These are phyloP conservation scores for Naganishia randhawae DNA, from an alignment of 768 basidiomycete species.

Conservation along the genomic window DNA sequence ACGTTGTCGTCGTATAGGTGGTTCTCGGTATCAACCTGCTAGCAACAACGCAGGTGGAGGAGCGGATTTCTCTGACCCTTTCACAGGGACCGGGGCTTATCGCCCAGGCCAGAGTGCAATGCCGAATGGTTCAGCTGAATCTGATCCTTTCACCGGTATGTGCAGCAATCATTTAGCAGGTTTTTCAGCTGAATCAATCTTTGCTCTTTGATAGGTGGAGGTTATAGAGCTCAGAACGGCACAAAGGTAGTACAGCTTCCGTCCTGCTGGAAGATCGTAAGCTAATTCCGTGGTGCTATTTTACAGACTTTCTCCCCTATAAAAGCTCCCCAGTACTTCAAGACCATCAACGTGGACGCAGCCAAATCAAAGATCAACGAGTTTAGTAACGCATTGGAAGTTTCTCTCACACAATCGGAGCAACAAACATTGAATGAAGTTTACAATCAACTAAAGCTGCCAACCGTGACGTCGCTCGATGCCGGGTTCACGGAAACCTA, in stretches of 20 bases:
- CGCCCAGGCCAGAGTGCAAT: constrained; percentile 2
- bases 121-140: constrained; percentile 44
- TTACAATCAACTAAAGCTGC: constrained; percentile 20
- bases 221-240: background rate
- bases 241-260: constrained; percentile 9
- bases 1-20: background rate
- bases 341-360: constrained; percentile 64
- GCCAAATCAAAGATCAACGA: constrained; percentile 67
- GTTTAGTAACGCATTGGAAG: constrained; percentile 65
- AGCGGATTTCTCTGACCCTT: constrained; percentile 52
- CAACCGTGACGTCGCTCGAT: background rate
- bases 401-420: constrained; percentile 33
- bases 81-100: constrained; percentile 56
- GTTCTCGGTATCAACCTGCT: constrained; percentile 20
- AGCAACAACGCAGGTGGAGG: constrained; percentile 56
- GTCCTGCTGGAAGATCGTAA: background rate
- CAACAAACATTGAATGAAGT: constrained; percentile 9
- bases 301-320: constrained; percentile 33
- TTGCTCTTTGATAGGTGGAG: background rate
- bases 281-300: background rate
- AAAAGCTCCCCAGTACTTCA: constrained; percentile 67
- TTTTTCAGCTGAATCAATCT: background rate
- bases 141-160: constrained; percentile 27
- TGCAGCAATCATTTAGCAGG: background rate
- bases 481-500: constrained; percentile 33